These are phyloP conservation scores for Penicillium manginii DNA, from an alignment of 495 filamentous ascomycete species.

Conservation along the genomic window DNA sequence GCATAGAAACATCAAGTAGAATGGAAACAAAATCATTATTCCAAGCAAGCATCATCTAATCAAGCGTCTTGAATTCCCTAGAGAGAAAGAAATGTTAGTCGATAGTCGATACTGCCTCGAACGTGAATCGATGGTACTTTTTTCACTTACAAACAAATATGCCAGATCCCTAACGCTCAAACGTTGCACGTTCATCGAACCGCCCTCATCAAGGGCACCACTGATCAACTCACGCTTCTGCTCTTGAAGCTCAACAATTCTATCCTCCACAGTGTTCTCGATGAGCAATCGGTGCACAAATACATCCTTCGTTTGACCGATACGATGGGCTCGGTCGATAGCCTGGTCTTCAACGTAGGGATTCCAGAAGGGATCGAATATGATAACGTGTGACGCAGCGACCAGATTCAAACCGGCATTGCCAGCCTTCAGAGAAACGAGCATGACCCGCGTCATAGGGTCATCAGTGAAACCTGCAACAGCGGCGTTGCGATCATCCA, in stretches of 20 bases:
- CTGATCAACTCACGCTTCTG: conserved; percentile 79
- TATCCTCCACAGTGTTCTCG: conserved; percentile 82
- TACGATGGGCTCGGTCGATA: conserved; percentile 89
- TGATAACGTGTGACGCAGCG: conserved; percentile 84
- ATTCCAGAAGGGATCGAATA: conserved; percentile 97
- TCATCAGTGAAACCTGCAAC: conserved; percentile 75
- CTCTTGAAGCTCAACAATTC: conserved; percentile 84
- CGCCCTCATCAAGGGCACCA: conserved; percentile 81
- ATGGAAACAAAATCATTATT: neutral
- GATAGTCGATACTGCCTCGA: conserved; percentile 11
- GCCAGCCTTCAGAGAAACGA: conserved; percentile 88
- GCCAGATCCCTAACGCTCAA: conserved; percentile 66
- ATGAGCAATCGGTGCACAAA: conserved; percentile 82
- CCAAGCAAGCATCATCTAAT: neutral
- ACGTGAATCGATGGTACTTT: neutral
- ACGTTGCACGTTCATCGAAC: conserved; percentile 62
- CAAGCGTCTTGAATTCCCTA: conserved; percentile 11
- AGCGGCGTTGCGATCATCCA: conserved; percentile 67
- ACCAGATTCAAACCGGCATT: conserved; percentile 91
- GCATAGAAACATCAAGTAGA: neutral
- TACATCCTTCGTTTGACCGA: conserved; percentile 78
- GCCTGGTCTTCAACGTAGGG: conserved; percentile 95
- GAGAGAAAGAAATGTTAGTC: conserved; percentile 12
- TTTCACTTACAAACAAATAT: conserved; percentile 66
- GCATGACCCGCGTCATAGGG: conserved; percentile 69